Evolutionary conservation across 805 yeast genomes (phyloP).

Genomic region (Barnettozyma vustinii): DNA sequence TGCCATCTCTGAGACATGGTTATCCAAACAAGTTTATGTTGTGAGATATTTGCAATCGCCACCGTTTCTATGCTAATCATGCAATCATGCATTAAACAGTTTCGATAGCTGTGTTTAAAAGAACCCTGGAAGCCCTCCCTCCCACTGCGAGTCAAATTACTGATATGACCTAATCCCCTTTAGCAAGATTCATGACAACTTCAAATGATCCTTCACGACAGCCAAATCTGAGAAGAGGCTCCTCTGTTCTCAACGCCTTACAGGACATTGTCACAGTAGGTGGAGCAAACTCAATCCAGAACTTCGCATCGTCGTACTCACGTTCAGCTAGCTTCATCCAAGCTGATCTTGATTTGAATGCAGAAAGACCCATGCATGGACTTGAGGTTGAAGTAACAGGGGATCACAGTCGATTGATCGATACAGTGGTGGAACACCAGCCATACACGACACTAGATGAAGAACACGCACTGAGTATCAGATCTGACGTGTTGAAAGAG

Average conservation of each 20-base stretch:
- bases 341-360: slow-evolving; percentile 23
- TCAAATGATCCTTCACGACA: neutral
- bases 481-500: slow-evolving; percentile 11
- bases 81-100: too few relatives aligned
- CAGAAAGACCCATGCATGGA: slow-evolving; percentile 14
- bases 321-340: slow-evolving; percentile 23
- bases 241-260: slow-evolving; percentile 21
- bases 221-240: slow-evolving; percentile 1
- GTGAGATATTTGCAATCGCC: too few relatives aligned
- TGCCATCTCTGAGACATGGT: too few relatives aligned
- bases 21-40: too few relatives aligned
- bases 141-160: too few relatives aligned
- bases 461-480: slow-evolving; percentile 12
- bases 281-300: slow-evolving; percentile 22
- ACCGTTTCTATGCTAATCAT: too few relatives aligned
- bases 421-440: neutral
- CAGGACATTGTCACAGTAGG: slow-evolving; percentile 22
- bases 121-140: too few relatives aligned
- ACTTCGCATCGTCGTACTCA: slow-evolving; percentile 24
- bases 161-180: too few relatives aligned
- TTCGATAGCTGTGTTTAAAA: too few relatives aligned
- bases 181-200: neutral
- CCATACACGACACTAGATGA: neutral
- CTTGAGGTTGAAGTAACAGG: slow-evolving; percentile 12
- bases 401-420: slow-evolving; percentile 12